Percentiles rank a stretch among this genome's conserved stretches.
Conservation (phyloP, 805 yeast genomes). For the Debaryomyces castellii region DNA sequence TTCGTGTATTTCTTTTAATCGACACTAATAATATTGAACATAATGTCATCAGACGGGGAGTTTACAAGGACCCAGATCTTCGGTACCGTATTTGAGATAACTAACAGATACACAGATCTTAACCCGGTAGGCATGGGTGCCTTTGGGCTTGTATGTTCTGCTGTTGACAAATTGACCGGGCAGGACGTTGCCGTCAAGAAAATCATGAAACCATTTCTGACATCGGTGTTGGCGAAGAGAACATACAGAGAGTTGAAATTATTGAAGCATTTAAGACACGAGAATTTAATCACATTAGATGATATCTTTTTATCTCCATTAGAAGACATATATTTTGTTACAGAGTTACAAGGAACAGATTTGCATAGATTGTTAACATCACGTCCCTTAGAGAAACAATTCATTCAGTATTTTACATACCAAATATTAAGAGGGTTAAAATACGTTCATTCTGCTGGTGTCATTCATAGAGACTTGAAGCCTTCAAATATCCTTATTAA, state of each 20-base stretch:
- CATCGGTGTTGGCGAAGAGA: conserved; percentile 92
- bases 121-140: conserved; percentile 99
- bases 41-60: conserved; percentile 43
- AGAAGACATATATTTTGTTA: conserved; percentile 94
- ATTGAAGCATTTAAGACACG: conserved; percentile 91
- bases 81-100: conserved; percentile 93
- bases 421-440: conserved; percentile 89
- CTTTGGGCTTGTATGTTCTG: conserved; percentile 96
- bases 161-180: conserved; percentile 83
- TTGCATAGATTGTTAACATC: conserved; percentile 86
- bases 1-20: background rate
- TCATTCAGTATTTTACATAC: conserved; percentile 93
- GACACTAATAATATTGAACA: background rate
- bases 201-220: conserved; percentile 95
- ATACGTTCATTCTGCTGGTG: conserved; percentile 90
- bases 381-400: conserved; percentile 92
- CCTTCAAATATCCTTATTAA: conserved; percentile 83
- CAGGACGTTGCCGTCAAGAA: conserved; percentile 97
- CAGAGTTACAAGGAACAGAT: conserved; percentile 96
- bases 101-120: conserved; percentile 83
- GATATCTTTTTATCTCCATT: conserved; percentile 93
- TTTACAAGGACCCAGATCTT: conserved; percentile 82
- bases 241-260: conserved; percentile 94
- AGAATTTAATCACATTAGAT: conserved; percentile 86
- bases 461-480: conserved; percentile 84